Percentiles rank a stretch among this genome's conserved stretches.
Conservation (phyloP, 805 yeast species). For the Jamesozyma jinghongensis region DNA sequence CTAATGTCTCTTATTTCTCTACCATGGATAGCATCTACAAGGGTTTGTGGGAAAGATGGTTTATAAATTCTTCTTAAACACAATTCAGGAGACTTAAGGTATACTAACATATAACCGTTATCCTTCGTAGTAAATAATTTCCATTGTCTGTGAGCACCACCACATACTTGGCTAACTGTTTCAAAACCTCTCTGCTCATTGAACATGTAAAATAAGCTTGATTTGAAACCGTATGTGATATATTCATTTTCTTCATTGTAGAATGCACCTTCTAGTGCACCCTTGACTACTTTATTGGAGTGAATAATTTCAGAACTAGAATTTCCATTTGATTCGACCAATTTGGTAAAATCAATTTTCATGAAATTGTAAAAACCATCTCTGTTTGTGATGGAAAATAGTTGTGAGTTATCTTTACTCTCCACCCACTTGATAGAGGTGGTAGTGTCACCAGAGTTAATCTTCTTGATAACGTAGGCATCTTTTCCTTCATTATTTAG, state of each 20-base stretch:
- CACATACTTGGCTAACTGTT: conserved; percentile 63
- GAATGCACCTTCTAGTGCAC: conserved; percentile 72
- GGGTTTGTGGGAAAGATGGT: conserved; percentile 23
- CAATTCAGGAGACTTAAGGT: conserved; percentile 48
- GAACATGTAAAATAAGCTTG: conserved; percentile 69
- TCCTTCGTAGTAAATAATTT: conserved; percentile 31
- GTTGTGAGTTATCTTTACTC: conserved; percentile 11
- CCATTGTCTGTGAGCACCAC: conserved; percentile 91
- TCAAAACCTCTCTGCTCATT: conserved; percentile 73
- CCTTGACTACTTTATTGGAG: conserved; percentile 58
- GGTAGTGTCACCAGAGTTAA: conserved; percentile 60
- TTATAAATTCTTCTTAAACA: conserved; percentile 31
- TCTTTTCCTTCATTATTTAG: conserved; percentile 21
- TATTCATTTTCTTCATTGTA: conserved; percentile 38
- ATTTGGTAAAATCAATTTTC: conserved; percentile 19
- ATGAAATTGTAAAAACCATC: conserved; percentile 55
- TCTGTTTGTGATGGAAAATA: conserved; percentile 45
- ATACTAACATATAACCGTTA: conserved; percentile 39
- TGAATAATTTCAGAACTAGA: conserved; percentile 29
- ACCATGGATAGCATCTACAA: conserved; percentile 74
- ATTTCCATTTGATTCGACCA: conserved; percentile 1
- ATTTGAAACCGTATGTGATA: conserved; percentile 72
- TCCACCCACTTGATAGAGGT: conserved; percentile 42
- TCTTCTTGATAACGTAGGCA: conserved; percentile 33
- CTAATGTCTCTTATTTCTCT: conserved; percentile 77